phyloP scores from a whole-genome alignment of 2,329 filamentous ascomycete genomes.

The Ophiostoma tasmaniense region DNA sequence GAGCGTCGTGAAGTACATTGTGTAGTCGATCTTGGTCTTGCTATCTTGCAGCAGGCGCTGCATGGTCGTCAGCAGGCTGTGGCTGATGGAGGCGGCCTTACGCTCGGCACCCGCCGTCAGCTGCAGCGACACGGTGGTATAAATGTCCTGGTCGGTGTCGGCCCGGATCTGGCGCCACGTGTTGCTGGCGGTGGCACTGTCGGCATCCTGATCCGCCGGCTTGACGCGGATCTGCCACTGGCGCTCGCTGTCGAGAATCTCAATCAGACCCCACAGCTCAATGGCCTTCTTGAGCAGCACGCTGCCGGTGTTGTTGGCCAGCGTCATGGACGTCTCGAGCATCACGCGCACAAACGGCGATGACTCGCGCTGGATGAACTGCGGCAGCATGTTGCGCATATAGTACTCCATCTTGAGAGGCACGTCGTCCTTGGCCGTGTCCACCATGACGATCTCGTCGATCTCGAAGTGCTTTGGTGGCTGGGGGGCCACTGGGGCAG shows the following conservation, averaged over 20 bases:
- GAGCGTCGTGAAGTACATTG: slow-evolving; percentile 52
- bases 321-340: slow-evolving; percentile 39
- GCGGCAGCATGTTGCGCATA: slow-evolving; percentile 48
- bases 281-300: slow-evolving; percentile 49
- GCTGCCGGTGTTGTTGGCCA: slow-evolving; percentile 43
- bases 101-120: slow-evolving; percentile 57
- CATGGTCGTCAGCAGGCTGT: slow-evolving; percentile 49
- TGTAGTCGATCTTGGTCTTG: slow-evolving; percentile 50
- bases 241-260: slow-evolving; percentile 56
- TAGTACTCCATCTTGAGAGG: slow-evolving; percentile 52
- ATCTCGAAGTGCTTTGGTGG: slow-evolving; percentile 20
- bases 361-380: slow-evolving; percentile 51
- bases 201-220: slow-evolving; percentile 25
- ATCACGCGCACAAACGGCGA: slow-evolving; percentile 53
- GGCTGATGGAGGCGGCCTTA: slow-evolving; percentile 52
- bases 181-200: slow-evolving; percentile 20
- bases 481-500: slow-evolving; percentile 30
- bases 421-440: slow-evolving; percentile 53
- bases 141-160: slow-evolving; percentile 46
- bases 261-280: slow-evolving; percentile 57
- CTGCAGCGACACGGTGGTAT: slow-evolving; percentile 55
- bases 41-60: slow-evolving; percentile 54
- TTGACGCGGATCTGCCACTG: slow-evolving; percentile 51
- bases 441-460: slow-evolving; percentile 44
- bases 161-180: slow-evolving; percentile 41